Evolutionary conservation across 768 basidiomycete genomes (phyloP), one percentile per base, ranked within the genome.

Genomic region (Clathrus columnatus): DNA sequence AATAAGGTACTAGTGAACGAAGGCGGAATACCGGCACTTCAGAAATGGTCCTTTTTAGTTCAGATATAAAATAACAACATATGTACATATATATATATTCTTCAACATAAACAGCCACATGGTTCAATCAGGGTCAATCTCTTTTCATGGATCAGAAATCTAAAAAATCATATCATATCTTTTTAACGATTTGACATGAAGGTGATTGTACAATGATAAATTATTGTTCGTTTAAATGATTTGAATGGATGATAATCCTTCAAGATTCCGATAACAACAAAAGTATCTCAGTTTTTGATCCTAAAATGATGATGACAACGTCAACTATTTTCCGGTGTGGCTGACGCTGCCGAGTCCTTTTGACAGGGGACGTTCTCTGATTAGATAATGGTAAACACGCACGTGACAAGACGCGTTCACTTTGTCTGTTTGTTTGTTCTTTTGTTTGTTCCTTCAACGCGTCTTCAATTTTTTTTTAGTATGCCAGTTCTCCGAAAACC

Each of bases 401-500:
- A 36, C 36, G 36, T 36, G 36, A 36, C 36, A 8, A 36, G 10
- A 36, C 36, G 36, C 36, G 36, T 36, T 11, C n/a, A n/a, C n/a
- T n/a, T n/a, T n/a, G n/a, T n/a, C n/a, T n/a, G n/a, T 32, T 16
- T 32, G 30, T 32, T 32, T 32, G 7, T 16, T 7, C 7, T n/a
- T 36, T 11, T 4, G 4, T 36, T 36, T 11, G 36, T 11, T 14
- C 11, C n/a, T n/a, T 14, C 11, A 36, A 36, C 36, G 11, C 36
- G 36, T 36, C 36, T 14, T 3, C 11, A 4, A 4, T 4, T 36
- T 36, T n/a, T 4, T 36, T 36, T 36, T 36, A 11, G n/a, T 36
- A 55, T 55, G 54, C 54, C 54, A 16, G 42, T 55, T 26, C 24
- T 29, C 23, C 30, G 54, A 30, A 55, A 55, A 28, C 54, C 54